A percentile compares a stretch with the other conserved stretches of the same genome.
Evolutionary conservation across 352 stramenopile species (phyloP).

Genomic region (Globisporangium heterothallicum): DNA sequence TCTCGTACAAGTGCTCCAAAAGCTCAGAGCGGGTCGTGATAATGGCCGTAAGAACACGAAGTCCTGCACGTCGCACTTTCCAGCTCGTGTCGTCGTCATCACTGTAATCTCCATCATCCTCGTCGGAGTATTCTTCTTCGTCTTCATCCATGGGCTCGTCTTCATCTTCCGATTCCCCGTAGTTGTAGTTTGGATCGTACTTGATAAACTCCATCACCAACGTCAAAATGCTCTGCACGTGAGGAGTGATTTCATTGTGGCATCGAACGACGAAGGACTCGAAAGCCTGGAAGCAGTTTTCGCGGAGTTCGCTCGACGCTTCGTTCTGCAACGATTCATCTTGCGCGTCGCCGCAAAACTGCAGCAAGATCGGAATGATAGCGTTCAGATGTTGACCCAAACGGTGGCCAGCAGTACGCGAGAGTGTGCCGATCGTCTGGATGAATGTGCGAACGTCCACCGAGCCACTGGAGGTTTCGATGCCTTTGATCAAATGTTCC

Average conservation of each 20-base stretch:
- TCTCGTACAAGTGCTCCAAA: slow-evolving; percentile 79
- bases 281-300: slow-evolving; percentile 98
- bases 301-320: slow-evolving; percentile 92
- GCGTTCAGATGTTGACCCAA: slow-evolving; percentile 93
- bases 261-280: slow-evolving; percentile 96
- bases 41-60: slow-evolving; percentile 91
- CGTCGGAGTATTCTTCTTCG: slow-evolving; percentile 72
- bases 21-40: slow-evolving; percentile 87
- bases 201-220: slow-evolving; percentile 92
- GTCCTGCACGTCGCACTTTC: slow-evolving; percentile 93
- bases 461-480: slow-evolving; percentile 68
- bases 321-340: slow-evolving; percentile 93
- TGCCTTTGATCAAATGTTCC: slow-evolving; percentile 89
- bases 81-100: slow-evolving; percentile 94
- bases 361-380: slow-evolving; percentile 95
- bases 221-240: slow-evolving; percentile 91
- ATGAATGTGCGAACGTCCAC: slow-evolving; percentile 91
- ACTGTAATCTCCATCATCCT: slow-evolving; percentile 87
- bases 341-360: slow-evolving; percentile 91
- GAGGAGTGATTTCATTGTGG: slow-evolving; percentile 93
- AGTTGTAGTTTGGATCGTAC: slow-evolving; percentile 99
- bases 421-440: slow-evolving; percentile 96
- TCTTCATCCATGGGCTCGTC: slow-evolving; percentile 85
- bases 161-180: slow-evolving; percentile 91
- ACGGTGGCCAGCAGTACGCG: slow-evolving; percentile 93